Percentiles rank a stretch among this genome's conserved stretches.
phyloP scores from a whole-genome alignment of 2,329 filamentous ascomycete genomes.

The Lizonia empirigonia region DNA sequence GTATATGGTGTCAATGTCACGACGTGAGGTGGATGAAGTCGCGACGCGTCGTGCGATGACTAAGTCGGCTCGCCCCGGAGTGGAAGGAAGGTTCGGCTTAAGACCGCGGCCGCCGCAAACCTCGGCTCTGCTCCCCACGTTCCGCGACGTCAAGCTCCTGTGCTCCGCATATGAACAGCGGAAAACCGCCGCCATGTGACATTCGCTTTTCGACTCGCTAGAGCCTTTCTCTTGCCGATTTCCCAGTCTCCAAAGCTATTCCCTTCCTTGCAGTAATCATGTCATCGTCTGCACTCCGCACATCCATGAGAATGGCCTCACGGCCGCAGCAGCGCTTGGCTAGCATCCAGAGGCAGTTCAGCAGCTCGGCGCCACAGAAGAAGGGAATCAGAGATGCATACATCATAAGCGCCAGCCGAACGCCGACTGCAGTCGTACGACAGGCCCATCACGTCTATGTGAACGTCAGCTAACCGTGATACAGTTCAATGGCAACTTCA shows the following conservation, averaged over 20 bases:
- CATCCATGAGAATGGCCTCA: constrained; percentile 44
- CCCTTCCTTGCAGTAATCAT: constrained; percentile 23
- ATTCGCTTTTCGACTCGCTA: constrained; percentile 29
- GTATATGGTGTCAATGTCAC: not conserved
- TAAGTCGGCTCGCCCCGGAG: constrained; percentile 7
- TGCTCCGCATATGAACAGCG: constrained; percentile 25
- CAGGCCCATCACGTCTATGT: not conserved
- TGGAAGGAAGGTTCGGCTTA: not conserved
- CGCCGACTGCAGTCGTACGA: constrained; percentile 82
- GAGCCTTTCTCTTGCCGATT: constrained; percentile 24
- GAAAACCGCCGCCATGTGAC: constrained; percentile 41
- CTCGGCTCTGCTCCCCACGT: constrained; percentile 42
- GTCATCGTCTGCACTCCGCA: constrained; percentile 41
- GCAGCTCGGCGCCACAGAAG: constrained; percentile 36
- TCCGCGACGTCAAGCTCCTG: constrained; percentile 26
- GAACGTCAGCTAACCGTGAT: constrained; percentile 6
- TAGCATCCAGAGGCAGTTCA: constrained; percentile 47
- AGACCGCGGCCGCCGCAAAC: constrained; percentile 14
- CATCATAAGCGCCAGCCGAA: constrained; percentile 87
- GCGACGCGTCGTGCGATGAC: not conserved
- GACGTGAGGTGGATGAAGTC: not conserved
- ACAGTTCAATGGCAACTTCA: constrained; percentile 93
- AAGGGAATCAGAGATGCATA: constrained; percentile 88
- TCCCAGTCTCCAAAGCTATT: not conserved
- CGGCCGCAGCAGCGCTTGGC: constrained; percentile 46